Percentiles rank a stretch among this genome's conserved stretches.
These are phyloP conservation scores for Strombidium stylifer DNA, from an alignment of 73 alveolate genomes.

Conservation along the genomic window DNA sequence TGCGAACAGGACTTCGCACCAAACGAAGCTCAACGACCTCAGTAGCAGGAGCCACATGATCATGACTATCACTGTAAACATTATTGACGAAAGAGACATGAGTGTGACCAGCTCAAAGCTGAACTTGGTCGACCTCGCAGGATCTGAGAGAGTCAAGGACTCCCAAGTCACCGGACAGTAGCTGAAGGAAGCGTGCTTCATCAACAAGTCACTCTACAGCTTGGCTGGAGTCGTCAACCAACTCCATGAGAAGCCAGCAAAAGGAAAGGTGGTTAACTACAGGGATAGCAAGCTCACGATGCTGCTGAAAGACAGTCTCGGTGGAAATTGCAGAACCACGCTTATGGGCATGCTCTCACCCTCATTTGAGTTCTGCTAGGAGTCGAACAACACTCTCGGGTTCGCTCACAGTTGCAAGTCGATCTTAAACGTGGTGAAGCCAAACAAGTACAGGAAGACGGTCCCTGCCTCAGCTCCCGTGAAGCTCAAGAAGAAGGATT, in stretches of 20 bases:
- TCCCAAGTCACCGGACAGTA: no score
- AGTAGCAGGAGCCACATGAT: neutral
- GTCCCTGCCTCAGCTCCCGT: neutral
- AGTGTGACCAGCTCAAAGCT: neutral
- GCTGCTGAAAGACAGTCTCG: slow-evolving; percentile 13
- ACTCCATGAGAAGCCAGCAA: slow-evolving; percentile 22
- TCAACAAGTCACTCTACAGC: slow-evolving; percentile 2
- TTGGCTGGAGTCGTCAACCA: slow-evolving; percentile 17
- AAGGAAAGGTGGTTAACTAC: neutral
- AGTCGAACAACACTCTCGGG: neutral
- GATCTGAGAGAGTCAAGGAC: no score
- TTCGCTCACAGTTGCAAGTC: slow-evolving; percentile 48
- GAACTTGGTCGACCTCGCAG: no score
- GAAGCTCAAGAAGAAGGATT: neutral
- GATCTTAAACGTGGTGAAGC: slow-evolving; percentile 44
- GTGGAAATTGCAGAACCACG: slow-evolving; percentile 27
- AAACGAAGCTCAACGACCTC: neutral
- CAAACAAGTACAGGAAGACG: slow-evolving; percentile 1
- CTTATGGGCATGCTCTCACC: slow-evolving; percentile 26
- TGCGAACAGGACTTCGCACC: neutral
- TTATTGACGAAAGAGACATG: neutral
- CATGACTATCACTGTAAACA: neutral
- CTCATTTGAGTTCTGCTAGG: neutral
- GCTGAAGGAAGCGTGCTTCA: no score
- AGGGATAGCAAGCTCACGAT: slow-evolving; percentile 23